A percentile compares a stretch with the other conserved stretches of the same genome.
Evolutionary conservation across 2,329 filamentous ascomycete genomes (phyloP).

Genomic region (Purpureocillium takamizusanense): DNA sequence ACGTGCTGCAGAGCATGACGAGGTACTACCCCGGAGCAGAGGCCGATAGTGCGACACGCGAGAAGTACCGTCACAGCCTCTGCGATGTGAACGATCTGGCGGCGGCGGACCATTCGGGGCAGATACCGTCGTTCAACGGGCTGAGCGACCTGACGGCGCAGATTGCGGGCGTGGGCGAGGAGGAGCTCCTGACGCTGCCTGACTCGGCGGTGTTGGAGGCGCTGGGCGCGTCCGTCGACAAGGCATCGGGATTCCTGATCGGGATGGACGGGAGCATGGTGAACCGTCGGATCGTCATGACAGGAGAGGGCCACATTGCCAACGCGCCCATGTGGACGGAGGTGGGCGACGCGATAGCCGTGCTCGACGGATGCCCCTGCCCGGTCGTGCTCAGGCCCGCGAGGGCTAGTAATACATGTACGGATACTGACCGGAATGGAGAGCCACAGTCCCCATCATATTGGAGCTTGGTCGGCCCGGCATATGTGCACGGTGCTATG

Average conservation of each 20-base stretch:
- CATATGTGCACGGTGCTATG: neutral
- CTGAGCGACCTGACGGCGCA: neutral
- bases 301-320: neutral
- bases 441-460: neutral
- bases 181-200: neutral
- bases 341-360: neutral
- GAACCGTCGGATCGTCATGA: slow-evolving; percentile 1
- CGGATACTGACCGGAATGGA: too few species aligned
- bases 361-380: slow-evolving; percentile 1
- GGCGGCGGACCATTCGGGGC: neutral
- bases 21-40: neutral
- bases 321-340: slow-evolving; percentile 1
- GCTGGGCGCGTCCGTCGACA: neutral
- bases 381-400: neutral
- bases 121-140: neutral
- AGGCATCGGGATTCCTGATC: neutral
- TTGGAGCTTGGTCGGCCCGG: neutral
- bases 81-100: neutral
- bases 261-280: slow-evolving; percentile 2
- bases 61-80: neutral
- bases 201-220: neutral
- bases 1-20: slow-evolving; percentile 1
- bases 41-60: neutral
- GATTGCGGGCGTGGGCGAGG: neutral
- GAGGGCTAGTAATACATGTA: too few species aligned